These are phyloP conservation scores for Chrysosporium queenslandicum DNA, from an alignment of 2,329 filamentous ascomycete genomes.

Conservation along the genomic window DNA sequence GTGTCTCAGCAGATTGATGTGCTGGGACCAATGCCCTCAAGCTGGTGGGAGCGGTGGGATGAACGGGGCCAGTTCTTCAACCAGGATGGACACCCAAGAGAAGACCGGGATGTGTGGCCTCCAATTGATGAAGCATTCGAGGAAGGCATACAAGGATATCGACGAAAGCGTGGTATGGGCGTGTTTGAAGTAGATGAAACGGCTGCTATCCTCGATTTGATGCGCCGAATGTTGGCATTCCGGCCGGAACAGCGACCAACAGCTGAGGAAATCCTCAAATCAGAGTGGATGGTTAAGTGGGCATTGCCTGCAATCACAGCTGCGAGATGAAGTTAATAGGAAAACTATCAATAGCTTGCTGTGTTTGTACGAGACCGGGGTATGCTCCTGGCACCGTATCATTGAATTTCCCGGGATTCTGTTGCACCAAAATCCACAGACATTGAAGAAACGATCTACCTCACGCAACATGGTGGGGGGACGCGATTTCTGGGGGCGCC, in stretches of 20 bases:
- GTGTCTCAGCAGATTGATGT: slow-evolving; percentile 16
- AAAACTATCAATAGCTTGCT: too few species aligned
- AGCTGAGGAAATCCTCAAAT: slow-evolving; percentile 9
- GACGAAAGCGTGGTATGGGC: slow-evolving; percentile 9
- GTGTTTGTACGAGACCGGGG: too few species aligned
- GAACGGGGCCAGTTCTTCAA: slow-evolving; percentile 16
- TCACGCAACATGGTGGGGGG: too few species aligned
- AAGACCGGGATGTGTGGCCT: slow-evolving; percentile 16
- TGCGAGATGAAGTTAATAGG: too few species aligned
- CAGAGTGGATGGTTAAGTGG: slow-evolving; percentile 16
- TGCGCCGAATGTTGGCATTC: slow-evolving; percentile 41
- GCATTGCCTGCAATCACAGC: neutral
- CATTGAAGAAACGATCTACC: too few species aligned
- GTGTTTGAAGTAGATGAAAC: neutral
- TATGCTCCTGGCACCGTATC: too few species aligned
- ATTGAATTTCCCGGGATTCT: too few species aligned
- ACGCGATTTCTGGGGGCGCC: too few species aligned
- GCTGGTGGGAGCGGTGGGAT: slow-evolving; percentile 20
- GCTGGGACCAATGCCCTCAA: slow-evolving; percentile 16
- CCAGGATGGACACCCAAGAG: slow-evolving; percentile 10
- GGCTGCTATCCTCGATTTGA: slow-evolving; percentile 22
- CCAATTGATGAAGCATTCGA: slow-evolving; percentile 19
- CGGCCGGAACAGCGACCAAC: slow-evolving; percentile 22
- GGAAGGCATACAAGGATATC: slow-evolving; percentile 15
- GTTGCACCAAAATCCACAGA: too few species aligned